A percentile compares a stretch with the other conserved stretches of the same genome.
Conservation (phyloP, 139 green algal genomes). For the Volvox reticuliferus region DNA sequence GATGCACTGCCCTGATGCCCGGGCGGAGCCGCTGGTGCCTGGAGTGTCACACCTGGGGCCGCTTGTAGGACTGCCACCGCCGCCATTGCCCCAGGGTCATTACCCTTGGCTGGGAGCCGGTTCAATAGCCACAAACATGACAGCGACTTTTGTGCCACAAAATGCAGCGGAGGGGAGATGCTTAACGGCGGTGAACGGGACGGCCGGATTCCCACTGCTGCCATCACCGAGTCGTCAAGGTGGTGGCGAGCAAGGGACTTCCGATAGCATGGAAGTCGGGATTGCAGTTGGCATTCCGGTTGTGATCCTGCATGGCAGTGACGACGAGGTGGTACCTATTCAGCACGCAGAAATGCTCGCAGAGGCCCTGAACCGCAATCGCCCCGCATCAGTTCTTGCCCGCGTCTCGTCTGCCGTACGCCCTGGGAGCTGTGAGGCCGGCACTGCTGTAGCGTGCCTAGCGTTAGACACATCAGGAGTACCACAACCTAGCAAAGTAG, state of each 20-base stretch:
- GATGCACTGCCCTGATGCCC: neutral
- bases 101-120: neutral
- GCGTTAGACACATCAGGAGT: neutral
- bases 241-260: neutral
- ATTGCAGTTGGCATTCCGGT: neutral
- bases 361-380: neutral
- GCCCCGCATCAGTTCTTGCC: neutral
- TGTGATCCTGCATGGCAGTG: neutral
- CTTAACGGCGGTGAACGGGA: neutral
- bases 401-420: neutral
- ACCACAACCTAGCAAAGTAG: neutral
- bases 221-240: neutral
- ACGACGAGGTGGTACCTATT: constrained; percentile 32
- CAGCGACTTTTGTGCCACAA: no score
- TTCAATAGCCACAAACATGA: no score
- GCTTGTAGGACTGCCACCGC: neutral
- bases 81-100: neutral
- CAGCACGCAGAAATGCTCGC: neutral
- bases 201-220: neutral
- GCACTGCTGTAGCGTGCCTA: neutral
- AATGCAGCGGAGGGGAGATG: no score
- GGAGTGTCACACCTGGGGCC: neutral
- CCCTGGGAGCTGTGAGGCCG: neutral
- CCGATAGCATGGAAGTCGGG: neutral
- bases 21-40: neutral